These are phyloP conservation scores for Carex myosuroides DNA, from an alignment of 176 grass and related monocot species.

Conservation along the genomic window DNA sequence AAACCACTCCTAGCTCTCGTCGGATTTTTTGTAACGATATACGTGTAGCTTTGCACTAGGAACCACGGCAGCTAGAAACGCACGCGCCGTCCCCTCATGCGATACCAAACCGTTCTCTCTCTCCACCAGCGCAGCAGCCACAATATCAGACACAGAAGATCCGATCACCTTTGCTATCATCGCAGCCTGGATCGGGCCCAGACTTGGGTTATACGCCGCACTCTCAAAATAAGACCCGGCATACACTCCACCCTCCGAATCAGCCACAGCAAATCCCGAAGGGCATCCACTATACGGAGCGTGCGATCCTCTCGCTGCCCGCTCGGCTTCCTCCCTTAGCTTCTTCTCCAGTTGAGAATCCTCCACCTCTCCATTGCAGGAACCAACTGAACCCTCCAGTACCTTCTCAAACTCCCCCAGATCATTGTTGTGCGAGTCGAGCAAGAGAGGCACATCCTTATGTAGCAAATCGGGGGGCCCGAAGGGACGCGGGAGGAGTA, in stretches of 20 bases:
- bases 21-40: conserved; percentile 62
- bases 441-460: conserved; percentile 53
- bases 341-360: conserved; percentile 12
- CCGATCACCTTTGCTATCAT: conserved; percentile 56
- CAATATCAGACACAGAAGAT: conserved; percentile 21
- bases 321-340: conserved; percentile 44
- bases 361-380: conserved; percentile 30
- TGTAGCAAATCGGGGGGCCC: conserved; percentile 69
- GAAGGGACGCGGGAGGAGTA: conserved; percentile 67
- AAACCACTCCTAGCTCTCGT: conserved; percentile 28
- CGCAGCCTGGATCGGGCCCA: conserved; percentile 81
- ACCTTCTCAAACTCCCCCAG: conserved; percentile 24
- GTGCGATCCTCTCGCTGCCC: conserved; percentile 58
- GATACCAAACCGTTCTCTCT: conserved; percentile 45
- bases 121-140: conserved; percentile 80
- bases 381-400: neutral
- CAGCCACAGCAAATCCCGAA: conserved; percentile 74
- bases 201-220: conserved; percentile 84
- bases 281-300: conserved; percentile 76
- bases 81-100: conserved; percentile 67
- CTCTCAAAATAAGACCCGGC: conserved; percentile 64
- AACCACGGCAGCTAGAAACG: conserved; percentile 65
- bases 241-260: conserved; percentile 50
- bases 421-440: conserved; percentile 60
- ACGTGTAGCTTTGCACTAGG: conserved; percentile 57